These are phyloP conservation scores for Fusarium virguliforme DNA, from an alignment of 2,329 filamentous ascomycete genomes.

Conservation along the genomic window DNA sequence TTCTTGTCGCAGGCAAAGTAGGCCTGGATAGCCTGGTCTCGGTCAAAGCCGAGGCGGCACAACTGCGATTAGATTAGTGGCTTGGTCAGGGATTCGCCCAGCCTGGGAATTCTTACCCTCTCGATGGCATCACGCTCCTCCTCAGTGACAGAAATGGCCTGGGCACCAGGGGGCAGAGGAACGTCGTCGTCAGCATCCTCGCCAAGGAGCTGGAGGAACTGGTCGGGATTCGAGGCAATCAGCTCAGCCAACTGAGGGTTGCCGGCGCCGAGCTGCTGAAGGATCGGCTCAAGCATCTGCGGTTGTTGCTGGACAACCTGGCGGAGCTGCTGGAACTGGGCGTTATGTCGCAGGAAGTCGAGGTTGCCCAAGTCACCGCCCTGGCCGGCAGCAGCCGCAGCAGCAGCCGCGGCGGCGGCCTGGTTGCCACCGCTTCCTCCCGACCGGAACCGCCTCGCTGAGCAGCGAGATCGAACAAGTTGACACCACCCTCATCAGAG, in stretches of 20 bases:
- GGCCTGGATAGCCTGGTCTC: constrained; percentile 94
- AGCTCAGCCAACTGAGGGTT: constrained; percentile 95
- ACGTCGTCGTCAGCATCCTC: constrained; percentile 91
- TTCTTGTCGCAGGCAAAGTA: constrained; percentile 99
- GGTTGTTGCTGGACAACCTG: constrained; percentile 98
- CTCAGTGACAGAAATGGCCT: constrained; percentile 92
- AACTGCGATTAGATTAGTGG: constrained; percentile 69
- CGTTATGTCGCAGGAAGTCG: constrained; percentile 94
- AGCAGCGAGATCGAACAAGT: constrained; percentile 94
- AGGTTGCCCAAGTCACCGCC: constrained; percentile 80
- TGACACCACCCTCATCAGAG: constrained; percentile 78
- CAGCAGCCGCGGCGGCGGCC: constrained; percentile 62
- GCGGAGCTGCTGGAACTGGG: constrained; percentile 97
- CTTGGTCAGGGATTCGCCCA: constrained; percentile 51
- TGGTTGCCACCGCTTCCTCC: constrained; percentile 60
- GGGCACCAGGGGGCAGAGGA: constrained; percentile 87
- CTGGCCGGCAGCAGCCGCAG: constrained; percentile 67
- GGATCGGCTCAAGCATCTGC: constrained; percentile 97
- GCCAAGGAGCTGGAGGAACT: constrained; percentile 90
- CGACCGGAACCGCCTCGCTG: constrained; percentile 72
- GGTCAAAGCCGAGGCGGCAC: constrained; percentile 92
- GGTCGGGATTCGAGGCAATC: constrained; percentile 92
- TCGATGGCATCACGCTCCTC: constrained; percentile 98
- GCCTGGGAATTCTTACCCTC: constrained; percentile 72
- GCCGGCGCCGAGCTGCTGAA: constrained; percentile 94